Evolutionary conservation across 345 rosid genomes (phyloP), one percentile per base, ranked within the genome.

Genomic region (Murraya koenigii): DNA sequence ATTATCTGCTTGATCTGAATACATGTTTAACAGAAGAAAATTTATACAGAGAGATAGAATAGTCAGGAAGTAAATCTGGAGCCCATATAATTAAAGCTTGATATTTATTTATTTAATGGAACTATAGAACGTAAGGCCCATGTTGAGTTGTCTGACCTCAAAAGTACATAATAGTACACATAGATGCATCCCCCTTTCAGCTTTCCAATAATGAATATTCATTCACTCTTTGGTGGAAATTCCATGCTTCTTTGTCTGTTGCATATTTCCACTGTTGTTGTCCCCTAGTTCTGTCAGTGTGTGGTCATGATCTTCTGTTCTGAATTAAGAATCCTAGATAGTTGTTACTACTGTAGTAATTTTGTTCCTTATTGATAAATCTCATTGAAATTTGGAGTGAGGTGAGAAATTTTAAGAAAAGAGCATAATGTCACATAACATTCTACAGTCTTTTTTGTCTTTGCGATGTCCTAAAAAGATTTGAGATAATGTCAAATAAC

Each of bases 81-180:
- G 25, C 5, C 13, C 25, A 19, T 11, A 38, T 7, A 39, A 15
- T 73, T 22, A 33, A 49, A 2, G 47, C 25, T 32, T 13, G 7
- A 39, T 61, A 35, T n/a, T 33, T 64, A 6, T 64, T 38, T 19
- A 54, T 79, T 44, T 38, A 9, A 76, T 36, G 52, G 66, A 71
- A 61, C 68, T 67, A 49, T 62, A 67, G 61, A 59, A 59, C 60
- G 75, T 64, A 26, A 59, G 80, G 82, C 75, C 86, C 84, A 80
- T 85, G 38, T 66, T 69, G 69, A 66, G 78, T 60, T 85, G 84
- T 81, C 78, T 25, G 73, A 55, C 68, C 67, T 68, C 69, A 79
- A 75, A 44, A 80, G 85, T 84, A 78, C 82, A 72, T 20, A 19
- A 54, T 62, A 82, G 85, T 77, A 86, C 82, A 66, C 23, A 20